A percentile compares a stretch with the other conserved stretches of the same genome.
phyloP scores from a whole-genome alignment of 257 asterid species.

The Gentiana dahurica region DNA sequence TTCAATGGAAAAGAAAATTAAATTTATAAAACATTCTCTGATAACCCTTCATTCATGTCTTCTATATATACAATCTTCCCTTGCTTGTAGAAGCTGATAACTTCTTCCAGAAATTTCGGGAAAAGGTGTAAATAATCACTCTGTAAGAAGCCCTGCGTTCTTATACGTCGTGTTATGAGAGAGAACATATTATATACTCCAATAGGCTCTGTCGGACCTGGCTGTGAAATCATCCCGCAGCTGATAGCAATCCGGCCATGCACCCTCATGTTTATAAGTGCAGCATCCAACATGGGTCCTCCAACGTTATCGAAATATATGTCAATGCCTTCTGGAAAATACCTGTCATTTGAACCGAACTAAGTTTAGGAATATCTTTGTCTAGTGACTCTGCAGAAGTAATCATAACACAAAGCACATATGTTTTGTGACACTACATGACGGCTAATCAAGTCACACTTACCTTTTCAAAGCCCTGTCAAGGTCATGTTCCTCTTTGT shows the following conservation, averaged over 20 bases:
- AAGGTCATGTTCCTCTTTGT: too few species aligned
- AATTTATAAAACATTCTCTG: conserved; percentile 24
- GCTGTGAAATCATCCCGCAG: conserved; percentile 27
- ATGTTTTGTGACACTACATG: too few species aligned
- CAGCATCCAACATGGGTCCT: conserved; percentile 31
- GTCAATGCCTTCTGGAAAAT: conserved; percentile 31
- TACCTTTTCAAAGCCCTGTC: too few species aligned
- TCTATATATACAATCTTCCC: conserved; percentile 26
- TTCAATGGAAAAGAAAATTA: conserved; percentile 24
- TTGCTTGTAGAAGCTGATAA: conserved; percentile 15
- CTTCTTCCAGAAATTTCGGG: conserved; percentile 22
- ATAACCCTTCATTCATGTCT: conserved; percentile 21
- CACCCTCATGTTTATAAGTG: conserved; percentile 27
- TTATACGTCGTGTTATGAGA: conserved; percentile 15
- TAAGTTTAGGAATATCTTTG: too few species aligned
- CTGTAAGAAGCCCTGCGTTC: conserved; percentile 29
- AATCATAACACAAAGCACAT: too few species aligned
- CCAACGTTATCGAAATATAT: conserved; percentile 34
- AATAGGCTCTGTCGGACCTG: conserved; percentile 8
- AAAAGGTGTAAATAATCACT: conserved; percentile 26
- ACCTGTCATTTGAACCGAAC: neutral
- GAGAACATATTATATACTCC: conserved; percentile 14
- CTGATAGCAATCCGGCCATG: conserved; percentile 25
- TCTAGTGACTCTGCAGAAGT: too few species aligned
- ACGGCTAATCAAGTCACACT: too few species aligned